Conservation (phyloP, 164 flowering plant genomes). For the Piper betle region DNA sequence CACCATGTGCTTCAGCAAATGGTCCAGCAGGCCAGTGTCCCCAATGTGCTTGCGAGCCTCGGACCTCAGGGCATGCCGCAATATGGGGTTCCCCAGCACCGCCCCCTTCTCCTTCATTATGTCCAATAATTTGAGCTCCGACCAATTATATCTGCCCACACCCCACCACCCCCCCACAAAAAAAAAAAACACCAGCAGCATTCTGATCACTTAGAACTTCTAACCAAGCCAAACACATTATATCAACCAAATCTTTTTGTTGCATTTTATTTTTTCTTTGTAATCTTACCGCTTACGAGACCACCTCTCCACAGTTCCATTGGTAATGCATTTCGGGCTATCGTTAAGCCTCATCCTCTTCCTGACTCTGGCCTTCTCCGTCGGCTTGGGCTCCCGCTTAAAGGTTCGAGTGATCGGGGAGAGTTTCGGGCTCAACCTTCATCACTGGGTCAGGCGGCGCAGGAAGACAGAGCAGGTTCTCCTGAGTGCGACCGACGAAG, state of each 20-base stretch:
- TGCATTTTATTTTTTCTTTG: too few species aligned
- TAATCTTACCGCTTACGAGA: not conserved
- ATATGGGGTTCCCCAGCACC: slow-evolving; percentile 40
- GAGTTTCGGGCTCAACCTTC: slow-evolving; percentile 2
- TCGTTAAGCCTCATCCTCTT: slow-evolving; percentile 39
- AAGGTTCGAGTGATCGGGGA: not conserved
- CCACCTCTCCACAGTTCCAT: not conserved
- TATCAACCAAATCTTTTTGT: too few species aligned
- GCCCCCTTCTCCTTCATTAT: slow-evolving; percentile 58
- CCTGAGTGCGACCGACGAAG: slow-evolving; percentile 25
- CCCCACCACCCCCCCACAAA: too few species aligned
- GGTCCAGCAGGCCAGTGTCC: slow-evolving; percentile 81
- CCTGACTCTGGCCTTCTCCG: slow-evolving; percentile 5
- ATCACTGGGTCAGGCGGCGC: not conserved
- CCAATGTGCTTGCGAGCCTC: slow-evolving; percentile 78
- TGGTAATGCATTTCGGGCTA: not conserved
- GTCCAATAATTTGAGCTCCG: slow-evolving; percentile 52
- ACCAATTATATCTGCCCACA: slow-evolving; percentile 36
- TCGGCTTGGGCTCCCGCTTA: slow-evolving; percentile 21
- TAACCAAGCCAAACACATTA: too few species aligned
- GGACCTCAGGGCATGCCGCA: slow-evolving; percentile 43
- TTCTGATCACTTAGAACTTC: too few species aligned
- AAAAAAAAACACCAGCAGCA: too few species aligned
- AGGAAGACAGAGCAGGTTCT: slow-evolving; percentile 2
- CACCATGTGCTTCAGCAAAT: slow-evolving; percentile 76